These are phyloP conservation scores for Ogataea ramenticola DNA, from an alignment of 805 yeast species.

Conservation along the genomic window DNA sequence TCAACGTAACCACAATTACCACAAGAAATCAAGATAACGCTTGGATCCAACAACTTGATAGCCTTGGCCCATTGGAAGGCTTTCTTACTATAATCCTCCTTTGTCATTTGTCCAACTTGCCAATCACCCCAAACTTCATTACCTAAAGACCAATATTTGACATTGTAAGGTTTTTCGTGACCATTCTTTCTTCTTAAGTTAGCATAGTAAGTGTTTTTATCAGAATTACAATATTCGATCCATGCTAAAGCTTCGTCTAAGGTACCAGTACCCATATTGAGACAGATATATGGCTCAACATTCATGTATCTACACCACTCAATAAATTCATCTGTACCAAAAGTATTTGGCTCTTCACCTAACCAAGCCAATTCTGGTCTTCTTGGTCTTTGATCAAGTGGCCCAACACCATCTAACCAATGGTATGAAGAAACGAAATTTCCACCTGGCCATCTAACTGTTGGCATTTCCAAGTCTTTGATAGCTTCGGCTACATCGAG, in stretches of 20 bases:
- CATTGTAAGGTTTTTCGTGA: slow-evolving; percentile 26
- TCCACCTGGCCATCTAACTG: slow-evolving; percentile 30
- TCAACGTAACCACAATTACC: slow-evolving; percentile 23
- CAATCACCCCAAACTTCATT: slow-evolving; percentile 31
- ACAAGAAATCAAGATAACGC: slow-evolving; percentile 22
- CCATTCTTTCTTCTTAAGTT: slow-evolving; percentile 27
- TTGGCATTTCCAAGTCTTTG: slow-evolving; percentile 25
- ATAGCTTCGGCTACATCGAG: slow-evolving; percentile 24
- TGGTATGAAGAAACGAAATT: slow-evolving; percentile 28
- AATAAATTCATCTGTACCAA: slow-evolving; percentile 30
- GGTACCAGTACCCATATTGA: slow-evolving; percentile 31
- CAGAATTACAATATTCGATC: slow-evolving; percentile 28
- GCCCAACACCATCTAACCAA: slow-evolving; percentile 29
- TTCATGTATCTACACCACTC: slow-evolving; percentile 25
- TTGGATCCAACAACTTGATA: slow-evolving; percentile 23
- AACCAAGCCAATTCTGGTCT: slow-evolving; percentile 30
- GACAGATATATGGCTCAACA: slow-evolving; percentile 26
- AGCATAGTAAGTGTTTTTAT: slow-evolving; percentile 26
- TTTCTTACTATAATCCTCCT: slow-evolving; percentile 22
- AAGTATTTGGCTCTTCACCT: slow-evolving; percentile 24
- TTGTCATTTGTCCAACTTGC: slow-evolving; percentile 28
- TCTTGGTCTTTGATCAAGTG: slow-evolving; percentile 22
- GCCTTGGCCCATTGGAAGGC: slow-evolving; percentile 31
- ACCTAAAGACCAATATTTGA: slow-evolving; percentile 30
- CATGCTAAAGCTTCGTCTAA: slow-evolving; percentile 28